Percentiles rank a stretch among this genome's conserved stretches.
These are phyloP conservation scores for Eleusine indica DNA, from an alignment of 176 grass and related monocot genomes.

Conservation along the genomic window DNA sequence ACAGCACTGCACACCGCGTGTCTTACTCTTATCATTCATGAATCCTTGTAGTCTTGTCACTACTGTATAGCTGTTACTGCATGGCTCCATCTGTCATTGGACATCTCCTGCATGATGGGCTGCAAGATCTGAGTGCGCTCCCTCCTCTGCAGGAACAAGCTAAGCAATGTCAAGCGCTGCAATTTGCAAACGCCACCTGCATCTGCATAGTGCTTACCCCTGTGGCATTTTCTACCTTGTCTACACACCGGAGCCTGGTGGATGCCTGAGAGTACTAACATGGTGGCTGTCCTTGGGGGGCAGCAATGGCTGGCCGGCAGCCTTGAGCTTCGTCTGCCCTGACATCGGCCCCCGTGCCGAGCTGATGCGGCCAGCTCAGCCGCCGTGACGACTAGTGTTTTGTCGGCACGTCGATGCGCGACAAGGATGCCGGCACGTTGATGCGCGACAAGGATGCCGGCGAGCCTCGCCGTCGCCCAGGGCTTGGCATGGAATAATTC, in stretches of 20 bases:
- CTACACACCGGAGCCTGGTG: conserved; percentile 48
- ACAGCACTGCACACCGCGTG: background rate
- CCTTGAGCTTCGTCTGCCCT: conserved; percentile 51
- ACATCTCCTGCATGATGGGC: conserved; percentile 45
- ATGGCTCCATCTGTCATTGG: conserved; percentile 36
- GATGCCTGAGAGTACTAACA: conserved; percentile 50
- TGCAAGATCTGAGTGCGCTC: conserved; percentile 51
- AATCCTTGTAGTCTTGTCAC: conserved; percentile 31
- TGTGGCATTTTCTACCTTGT: conserved; percentile 60
- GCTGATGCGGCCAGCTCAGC: conserved; percentile 43
- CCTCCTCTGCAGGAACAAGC: conserved; percentile 26
- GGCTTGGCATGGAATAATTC: conserved; percentile 39
- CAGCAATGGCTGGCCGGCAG: conserved; percentile 50
- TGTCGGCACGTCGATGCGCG: conserved; percentile 14
- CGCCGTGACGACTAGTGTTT: background rate
- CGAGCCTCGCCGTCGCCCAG: conserved; percentile 31
- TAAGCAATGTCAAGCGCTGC: background rate
- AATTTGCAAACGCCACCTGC: conserved; percentile 38
- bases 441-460: conserved; percentile 24
- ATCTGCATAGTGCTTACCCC: conserved; percentile 49
- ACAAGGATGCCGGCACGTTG: conserved; percentile 9
- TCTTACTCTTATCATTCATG: conserved; percentile 31
- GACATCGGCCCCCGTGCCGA: background rate
- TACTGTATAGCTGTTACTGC: conserved; percentile 47
- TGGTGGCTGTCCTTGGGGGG: conserved; percentile 41